Evolutionary conservation across 805 yeast genomes (phyloP).

Genomic region (Ogataea paraovalis): DNA sequence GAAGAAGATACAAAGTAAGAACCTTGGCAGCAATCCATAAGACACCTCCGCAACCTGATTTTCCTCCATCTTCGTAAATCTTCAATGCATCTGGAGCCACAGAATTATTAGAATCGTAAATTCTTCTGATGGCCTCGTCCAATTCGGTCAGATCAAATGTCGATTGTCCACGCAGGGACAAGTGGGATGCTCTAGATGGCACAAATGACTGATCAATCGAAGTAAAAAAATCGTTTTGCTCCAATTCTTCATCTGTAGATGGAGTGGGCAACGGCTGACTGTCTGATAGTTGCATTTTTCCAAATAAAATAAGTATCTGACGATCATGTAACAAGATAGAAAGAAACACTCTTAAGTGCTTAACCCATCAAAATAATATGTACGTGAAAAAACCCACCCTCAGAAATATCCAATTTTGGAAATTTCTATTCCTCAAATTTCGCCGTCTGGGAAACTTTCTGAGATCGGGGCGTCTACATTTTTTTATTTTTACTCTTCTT

Average conservation of each 20-base stretch:
- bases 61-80: slow-evolving; percentile 55
- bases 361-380: too few species aligned
- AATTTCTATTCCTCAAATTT: not conserved
- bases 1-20: slow-evolving; percentile 41
- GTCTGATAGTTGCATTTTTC: not conserved
- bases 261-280: not conserved
- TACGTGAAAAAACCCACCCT: not conserved
- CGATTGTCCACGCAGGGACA: slow-evolving; percentile 7
- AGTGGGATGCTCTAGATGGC: slow-evolving; percentile 27
- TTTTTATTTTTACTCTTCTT: too few species aligned
- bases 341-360: too few species aligned
- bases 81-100: slow-evolving; percentile 27
- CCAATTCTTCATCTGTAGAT: not conserved
- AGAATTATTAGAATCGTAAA: slow-evolving; percentile 28
- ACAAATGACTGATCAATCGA: slow-evolving; percentile 27
- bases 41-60: slow-evolving; percentile 59
- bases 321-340: too few species aligned
- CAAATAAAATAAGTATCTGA: too few species aligned
- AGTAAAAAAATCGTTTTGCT: not conserved
- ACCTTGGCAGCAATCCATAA: slow-evolving; percentile 61
- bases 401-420: slow-evolving; percentile 2
- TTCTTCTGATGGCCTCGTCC: slow-evolving; percentile 30
- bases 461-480: too few species aligned
- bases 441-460: not conserved
- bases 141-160: slow-evolving; percentile 4